A percentile compares a stretch with the other conserved stretches of the same genome.
phyloP scores from a whole-genome alignment of 2,329 filamentous ascomycete species.

The Epichloe gansuensis region DNA sequence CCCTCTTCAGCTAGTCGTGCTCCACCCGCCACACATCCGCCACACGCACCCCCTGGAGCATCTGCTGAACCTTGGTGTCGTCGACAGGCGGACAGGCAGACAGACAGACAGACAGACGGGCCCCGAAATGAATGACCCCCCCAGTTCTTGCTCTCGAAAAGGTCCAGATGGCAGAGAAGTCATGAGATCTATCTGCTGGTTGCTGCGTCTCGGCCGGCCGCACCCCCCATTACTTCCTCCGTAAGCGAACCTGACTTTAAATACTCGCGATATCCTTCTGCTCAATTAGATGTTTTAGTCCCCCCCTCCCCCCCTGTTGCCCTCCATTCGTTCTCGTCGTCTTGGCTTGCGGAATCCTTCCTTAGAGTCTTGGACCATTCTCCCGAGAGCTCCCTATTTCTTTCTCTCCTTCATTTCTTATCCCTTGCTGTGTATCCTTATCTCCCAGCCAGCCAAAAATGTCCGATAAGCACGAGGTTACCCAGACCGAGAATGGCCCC shows the following conservation, averaged over 20 bases:
- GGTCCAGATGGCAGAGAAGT: not conserved
- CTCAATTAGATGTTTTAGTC: not conserved
- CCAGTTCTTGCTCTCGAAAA: not conserved
- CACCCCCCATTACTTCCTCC: not conserved
- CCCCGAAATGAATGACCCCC: not conserved
- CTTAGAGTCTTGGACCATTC: not conserved
- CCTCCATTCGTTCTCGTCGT: conserved; percentile 1
- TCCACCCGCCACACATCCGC: not conserved
- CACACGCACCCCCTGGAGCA: not conserved
- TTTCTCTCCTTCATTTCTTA: not conserved
- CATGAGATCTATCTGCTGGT: not conserved
- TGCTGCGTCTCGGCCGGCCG: not conserved
- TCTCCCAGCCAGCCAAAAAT: conserved; percentile 14
- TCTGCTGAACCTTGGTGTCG: too few species aligned
- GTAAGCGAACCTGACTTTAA: conserved; percentile 4
- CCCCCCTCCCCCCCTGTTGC: not conserved
- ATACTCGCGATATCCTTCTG: conserved; percentile 6
- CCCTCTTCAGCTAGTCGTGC: not conserved
- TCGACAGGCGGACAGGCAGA: too few species aligned
- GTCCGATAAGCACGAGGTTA: conserved; percentile 25
- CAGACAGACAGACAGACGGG: too few species aligned
- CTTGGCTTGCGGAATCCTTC: not conserved
- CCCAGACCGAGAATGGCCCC: conserved; percentile 22
- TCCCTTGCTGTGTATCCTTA: not conserved
- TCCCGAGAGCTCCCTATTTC: not conserved